Evolutionary conservation across 495 filamentous ascomycete species (phyloP).

Genomic region (Sordaria brevicollis): DNA sequence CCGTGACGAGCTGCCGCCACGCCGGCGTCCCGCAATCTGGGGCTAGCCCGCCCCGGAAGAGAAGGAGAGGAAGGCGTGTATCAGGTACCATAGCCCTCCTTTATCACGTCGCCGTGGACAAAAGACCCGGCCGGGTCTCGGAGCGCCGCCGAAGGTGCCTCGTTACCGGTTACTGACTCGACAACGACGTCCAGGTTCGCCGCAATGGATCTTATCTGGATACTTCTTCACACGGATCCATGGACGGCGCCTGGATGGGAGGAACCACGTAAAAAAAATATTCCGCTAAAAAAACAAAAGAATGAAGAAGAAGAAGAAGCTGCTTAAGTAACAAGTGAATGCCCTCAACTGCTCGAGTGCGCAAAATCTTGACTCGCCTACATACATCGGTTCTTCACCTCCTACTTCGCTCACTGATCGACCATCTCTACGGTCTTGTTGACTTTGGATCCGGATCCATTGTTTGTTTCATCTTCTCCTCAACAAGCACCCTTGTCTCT

Average conservation of each 20-base stretch:
- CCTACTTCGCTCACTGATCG: background rate
- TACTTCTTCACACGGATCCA: background rate
- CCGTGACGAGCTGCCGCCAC: too few relatives aligned
- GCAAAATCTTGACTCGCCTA: background rate
- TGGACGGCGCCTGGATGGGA: background rate
- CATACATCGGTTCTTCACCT: background rate
- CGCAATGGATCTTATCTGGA: background rate
- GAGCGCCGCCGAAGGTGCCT: background rate
- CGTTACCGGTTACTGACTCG: background rate
- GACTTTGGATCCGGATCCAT: background rate
- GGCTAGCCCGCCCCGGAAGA: background rate
- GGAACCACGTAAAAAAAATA: background rate
- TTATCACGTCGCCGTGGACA: background rate
- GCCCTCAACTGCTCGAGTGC: background rate
- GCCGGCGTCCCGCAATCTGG: background rate
- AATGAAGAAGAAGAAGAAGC: background rate
- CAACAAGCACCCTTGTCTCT: background rate
- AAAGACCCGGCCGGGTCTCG: background rate
- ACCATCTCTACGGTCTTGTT: background rate
- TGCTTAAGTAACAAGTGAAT: background rate
- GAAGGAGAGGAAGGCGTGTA: background rate
- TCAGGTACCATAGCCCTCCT: too few relatives aligned
- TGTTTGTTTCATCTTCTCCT: background rate
- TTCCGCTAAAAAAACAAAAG: background rate
- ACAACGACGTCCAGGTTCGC: background rate